Percentiles rank a stretch among this genome's conserved stretches.
phyloP scores from a whole-genome alignment of 306 rosid genomes.

The Castanea sativa region DNA sequence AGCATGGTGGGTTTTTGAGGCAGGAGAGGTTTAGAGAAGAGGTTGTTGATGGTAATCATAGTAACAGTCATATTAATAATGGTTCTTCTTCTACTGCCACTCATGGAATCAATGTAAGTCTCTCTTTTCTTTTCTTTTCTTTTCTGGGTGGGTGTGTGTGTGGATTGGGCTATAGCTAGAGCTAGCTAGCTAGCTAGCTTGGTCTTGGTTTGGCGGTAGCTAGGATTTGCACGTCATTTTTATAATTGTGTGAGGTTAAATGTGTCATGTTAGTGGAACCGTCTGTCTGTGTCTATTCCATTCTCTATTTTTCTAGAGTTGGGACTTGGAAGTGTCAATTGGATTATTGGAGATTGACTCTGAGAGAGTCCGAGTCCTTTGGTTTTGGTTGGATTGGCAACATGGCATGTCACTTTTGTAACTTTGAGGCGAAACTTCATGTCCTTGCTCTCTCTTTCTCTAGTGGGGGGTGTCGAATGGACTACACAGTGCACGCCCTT shows the following conservation, averaged over 20 bases:
- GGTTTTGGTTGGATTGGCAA: neutral
- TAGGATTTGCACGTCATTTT: neutral
- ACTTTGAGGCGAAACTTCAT: neutral
- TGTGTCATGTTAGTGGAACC: neutral
- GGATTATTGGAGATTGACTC: neutral
- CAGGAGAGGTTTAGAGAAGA: constrained; percentile 52
- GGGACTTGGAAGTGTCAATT: neutral
- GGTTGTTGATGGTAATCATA: constrained; percentile 17
- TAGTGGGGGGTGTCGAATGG: no score
- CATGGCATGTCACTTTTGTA: neutral
- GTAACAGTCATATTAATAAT: constrained; percentile 10
- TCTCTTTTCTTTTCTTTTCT: neutral
- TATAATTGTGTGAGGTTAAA: neutral
- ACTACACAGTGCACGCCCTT: no score
- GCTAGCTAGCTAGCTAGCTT: no score
- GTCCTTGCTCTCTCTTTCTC: no score
- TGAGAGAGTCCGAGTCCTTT: no score
- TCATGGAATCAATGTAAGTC: constrained; percentile 52
- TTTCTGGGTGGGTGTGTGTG: neutral
- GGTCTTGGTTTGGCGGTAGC: neutral
- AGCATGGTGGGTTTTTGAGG: constrained; percentile 37
- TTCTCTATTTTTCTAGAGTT: neutral
- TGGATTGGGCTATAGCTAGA: neutral
- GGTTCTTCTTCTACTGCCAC: constrained; percentile 41
- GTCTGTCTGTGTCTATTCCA: neutral